Evolutionary conservation across 139 green algal species (phyloP).

Genomic region (Pycnococcus provasolii): DNA sequence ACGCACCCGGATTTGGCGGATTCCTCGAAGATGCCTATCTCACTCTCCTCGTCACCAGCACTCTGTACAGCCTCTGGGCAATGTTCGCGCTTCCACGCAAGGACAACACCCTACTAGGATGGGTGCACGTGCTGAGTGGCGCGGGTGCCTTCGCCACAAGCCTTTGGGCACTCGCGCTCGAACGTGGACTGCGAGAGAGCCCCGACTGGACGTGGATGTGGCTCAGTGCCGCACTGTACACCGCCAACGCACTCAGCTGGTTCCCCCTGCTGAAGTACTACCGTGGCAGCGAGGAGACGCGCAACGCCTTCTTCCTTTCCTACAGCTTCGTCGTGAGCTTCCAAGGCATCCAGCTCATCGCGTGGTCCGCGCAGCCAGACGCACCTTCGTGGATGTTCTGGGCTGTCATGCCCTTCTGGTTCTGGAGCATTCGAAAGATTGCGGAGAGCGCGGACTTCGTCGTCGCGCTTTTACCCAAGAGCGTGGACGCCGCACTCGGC

Average conservation of each 20-base stretch:
- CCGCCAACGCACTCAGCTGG: constrained; percentile 10
- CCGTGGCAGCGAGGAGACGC: constrained; percentile 5
- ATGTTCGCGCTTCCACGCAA: constrained; percentile 7
- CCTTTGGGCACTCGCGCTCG: constrained; percentile 7
- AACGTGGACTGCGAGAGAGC: constrained; percentile 7
- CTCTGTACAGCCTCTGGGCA: constrained; percentile 16
- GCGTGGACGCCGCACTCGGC: not conserved
- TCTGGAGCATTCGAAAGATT: constrained; percentile 17
- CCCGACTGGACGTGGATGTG: constrained; percentile 25
- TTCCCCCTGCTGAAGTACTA: constrained; percentile 17
- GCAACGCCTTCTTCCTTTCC: constrained; percentile 11
- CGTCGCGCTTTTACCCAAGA: constrained; percentile 1
- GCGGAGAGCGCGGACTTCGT: constrained; percentile 16
- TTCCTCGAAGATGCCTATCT: constrained; percentile 17
- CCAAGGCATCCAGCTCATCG: constrained; percentile 19
- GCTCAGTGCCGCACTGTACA: constrained; percentile 9
- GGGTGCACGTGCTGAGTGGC: constrained; percentile 13
- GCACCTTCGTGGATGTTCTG: constrained; percentile 22
- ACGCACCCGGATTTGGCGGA: constrained; percentile 11
- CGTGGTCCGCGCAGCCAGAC: constrained; percentile 18
- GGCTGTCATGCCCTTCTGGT: constrained; percentile 25
- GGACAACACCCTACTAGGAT: not conserved
- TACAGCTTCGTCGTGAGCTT: constrained; percentile 22
- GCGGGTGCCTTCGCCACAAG: constrained; percentile 3
- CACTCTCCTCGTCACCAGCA: not conserved